These are phyloP conservation scores for Oryza punctata DNA, from an alignment of 176 grass and related monocot species.

Conservation along the genomic window DNA sequence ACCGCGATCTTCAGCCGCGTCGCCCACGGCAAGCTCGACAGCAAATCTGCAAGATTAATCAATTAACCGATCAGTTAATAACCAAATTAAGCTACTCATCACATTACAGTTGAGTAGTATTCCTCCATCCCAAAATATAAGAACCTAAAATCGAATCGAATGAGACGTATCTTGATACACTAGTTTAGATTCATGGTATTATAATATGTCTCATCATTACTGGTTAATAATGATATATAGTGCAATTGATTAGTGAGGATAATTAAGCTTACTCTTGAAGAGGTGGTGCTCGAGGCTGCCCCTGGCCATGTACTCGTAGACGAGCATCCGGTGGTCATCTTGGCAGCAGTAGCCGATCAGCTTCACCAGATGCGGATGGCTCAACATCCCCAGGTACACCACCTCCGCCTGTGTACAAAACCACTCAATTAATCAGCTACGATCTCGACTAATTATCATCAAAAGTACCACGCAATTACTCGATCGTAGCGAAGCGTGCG, in stretches of 20 bases:
- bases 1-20: slow-evolving; percentile 89
- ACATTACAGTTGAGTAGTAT: too few relatives aligned
- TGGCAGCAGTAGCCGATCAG: slow-evolving; percentile 79
- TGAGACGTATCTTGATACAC: too few relatives aligned
- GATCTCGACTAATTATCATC: not conserved
- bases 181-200: too few relatives aligned
- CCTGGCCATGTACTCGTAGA: slow-evolving; percentile 81
- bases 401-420: slow-evolving; percentile 58
- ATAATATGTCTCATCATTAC: too few relatives aligned
- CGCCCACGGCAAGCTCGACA: slow-evolving; percentile 71
- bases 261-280: slow-evolving; percentile 65
- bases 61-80: not conserved
- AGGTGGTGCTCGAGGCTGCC: slow-evolving; percentile 89
- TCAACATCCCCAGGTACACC: slow-evolving; percentile 80
- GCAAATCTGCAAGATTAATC: slow-evolving; percentile 41
- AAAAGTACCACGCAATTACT: too few relatives aligned
- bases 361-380: slow-evolving; percentile 80
- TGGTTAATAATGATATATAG: fast-evolving
- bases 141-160: too few relatives aligned
- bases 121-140: too few relatives aligned
- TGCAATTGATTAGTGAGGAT: not conserved
- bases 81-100: not conserved
- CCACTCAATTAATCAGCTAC: not conserved
- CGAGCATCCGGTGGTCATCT: slow-evolving; percentile 85
- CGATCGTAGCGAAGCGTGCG: too few relatives aligned